Percentiles rank a stretch among this genome's conserved stretches.
Evolutionary conservation across 805 yeast genomes (phyloP).

Genomic region (Candida easanensis): DNA sequence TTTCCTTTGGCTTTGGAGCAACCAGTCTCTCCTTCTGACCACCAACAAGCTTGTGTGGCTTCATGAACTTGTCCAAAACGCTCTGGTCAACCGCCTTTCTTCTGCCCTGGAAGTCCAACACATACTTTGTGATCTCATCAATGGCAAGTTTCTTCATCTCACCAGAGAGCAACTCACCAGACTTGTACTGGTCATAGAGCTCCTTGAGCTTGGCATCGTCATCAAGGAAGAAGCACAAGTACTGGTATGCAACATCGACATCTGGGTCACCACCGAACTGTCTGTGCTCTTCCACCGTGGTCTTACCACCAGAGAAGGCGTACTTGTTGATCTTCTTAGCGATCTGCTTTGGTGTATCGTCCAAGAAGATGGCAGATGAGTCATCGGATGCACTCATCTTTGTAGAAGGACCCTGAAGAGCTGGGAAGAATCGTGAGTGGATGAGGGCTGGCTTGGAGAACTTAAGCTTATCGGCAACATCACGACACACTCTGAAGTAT

Average conservation of each 20-base stretch:
- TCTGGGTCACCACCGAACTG: constrained; percentile 90
- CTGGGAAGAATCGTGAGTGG: constrained; percentile 97
- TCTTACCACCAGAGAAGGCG: constrained; percentile 94
- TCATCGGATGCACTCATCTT: constrained; percentile 97
- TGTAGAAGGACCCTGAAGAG: constrained; percentile 92
- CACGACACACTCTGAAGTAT: constrained; percentile 94
- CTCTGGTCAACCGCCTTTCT: constrained; percentile 65
- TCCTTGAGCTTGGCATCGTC: constrained; percentile 77
- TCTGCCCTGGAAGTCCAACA: constrained; percentile 76
- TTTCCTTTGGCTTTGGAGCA: constrained; percentile 54
- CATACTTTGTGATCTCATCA: constrained; percentile 74
- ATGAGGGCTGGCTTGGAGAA: constrained; percentile 88
- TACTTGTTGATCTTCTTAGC: constrained; percentile 93
- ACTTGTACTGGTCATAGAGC: constrained; percentile 61
- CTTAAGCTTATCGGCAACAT: constrained; percentile 91
- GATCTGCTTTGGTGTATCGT: constrained; percentile 88
- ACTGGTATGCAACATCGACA: constrained; percentile 93
- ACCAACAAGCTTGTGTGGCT: constrained; percentile 75
- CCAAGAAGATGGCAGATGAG: constrained; percentile 89
- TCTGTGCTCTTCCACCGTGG: constrained; percentile 86
- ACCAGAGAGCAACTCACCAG: constrained; percentile 85
- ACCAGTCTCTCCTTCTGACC: constrained; percentile 75
- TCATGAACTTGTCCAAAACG: constrained; percentile 67
- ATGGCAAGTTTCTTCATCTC: constrained; percentile 90
- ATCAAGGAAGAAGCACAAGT: constrained; percentile 81